Conservation (phyloP, 768 basidiomycete genomes). For the Tulasnella sp. region DNA sequence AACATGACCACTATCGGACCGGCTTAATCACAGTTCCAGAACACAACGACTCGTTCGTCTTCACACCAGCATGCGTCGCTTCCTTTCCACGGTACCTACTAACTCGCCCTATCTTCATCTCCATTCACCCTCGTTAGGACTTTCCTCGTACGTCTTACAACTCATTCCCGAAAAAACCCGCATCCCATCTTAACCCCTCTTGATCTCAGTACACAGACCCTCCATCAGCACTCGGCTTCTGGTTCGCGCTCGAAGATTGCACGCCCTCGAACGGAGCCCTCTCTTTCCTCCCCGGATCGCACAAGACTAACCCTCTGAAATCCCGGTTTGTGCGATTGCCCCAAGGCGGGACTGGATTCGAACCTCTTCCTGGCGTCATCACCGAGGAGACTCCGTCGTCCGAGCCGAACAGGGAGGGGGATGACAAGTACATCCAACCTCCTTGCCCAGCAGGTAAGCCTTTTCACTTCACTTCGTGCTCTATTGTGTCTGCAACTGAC, state of each 20-base stretch:
- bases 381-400: conserved; percentile 29
- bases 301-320: conserved; percentile 64
- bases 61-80: too few species aligned
- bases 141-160: conserved; percentile 53
- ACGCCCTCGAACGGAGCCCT: conserved; percentile 78
- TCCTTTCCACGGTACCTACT: too few species aligned
- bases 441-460: conserved; percentile 65
- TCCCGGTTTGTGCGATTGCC: conserved; percentile 82
- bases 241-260: conserved; percentile 92
- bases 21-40: conserved; percentile 58
- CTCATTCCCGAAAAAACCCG: background rate
- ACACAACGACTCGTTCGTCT: conserved; percentile 87
- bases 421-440: conserved; percentile 54
- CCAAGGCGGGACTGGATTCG: conserved; percentile 79
- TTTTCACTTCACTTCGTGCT: background rate
- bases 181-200: background rate
- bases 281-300: conserved; percentile 87
- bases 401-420: background rate
- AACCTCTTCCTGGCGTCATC: conserved; percentile 35
- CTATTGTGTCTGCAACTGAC: background rate
- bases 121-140: conserved; percentile 45
- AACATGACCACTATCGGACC: background rate
- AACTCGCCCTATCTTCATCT: too few species aligned
- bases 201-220: conserved; percentile 78
- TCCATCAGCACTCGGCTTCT: conserved; percentile 88